A percentile compares a stretch with the other conserved stretches of the same genome.
phyloP scores from a whole-genome alignment of 2,329 filamentous ascomycete species.

The Aureobasidium sp. region DNA sequence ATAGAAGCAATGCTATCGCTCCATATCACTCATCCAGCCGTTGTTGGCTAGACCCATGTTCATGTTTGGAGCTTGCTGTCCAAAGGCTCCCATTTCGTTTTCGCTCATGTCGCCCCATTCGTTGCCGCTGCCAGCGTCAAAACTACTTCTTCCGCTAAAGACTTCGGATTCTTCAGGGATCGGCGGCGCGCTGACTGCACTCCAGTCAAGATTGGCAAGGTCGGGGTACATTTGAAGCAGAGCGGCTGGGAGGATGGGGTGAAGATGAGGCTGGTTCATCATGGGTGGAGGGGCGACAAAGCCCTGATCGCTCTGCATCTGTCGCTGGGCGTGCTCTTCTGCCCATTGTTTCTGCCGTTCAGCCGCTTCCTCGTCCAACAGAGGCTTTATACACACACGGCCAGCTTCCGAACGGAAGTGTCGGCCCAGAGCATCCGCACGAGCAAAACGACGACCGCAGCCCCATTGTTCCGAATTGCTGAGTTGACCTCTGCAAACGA shows the following conservation, averaged over 20 bases:
- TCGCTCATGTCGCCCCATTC: conserved; percentile 61
- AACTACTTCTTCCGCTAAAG: conserved; percentile 70
- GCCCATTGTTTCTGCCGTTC: conserved; percentile 71
- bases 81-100: conserved; percentile 35
- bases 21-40: conserved; percentile 10
- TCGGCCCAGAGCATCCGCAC: conserved; percentile 80
- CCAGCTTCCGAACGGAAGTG: conserved; percentile 93
- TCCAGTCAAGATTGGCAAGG: conserved; percentile 84
- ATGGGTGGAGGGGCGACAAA: conserved; percentile 29
- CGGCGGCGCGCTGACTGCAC: conserved; percentile 33
- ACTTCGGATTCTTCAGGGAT: conserved; percentile 58
- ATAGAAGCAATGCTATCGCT: not conserved
- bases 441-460: conserved; percentile 85
- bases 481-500: conserved; percentile 88
- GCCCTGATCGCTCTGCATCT: conserved; percentile 48
- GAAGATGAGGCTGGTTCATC: conserved; percentile 31
- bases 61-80: conserved; percentile 5
- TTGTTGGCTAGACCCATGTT: conserved; percentile 7
- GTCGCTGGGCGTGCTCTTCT: conserved; percentile 52
- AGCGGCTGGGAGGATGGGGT: conserved; percentile 69
- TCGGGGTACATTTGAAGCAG: conserved; percentile 88
- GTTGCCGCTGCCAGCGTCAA: conserved; percentile 61
- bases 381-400: conserved; percentile 91
- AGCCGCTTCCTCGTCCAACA: conserved; percentile 86
- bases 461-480: conserved; percentile 82